Percentiles rank a stretch among this genome's conserved stretches.
phyloP scores from a whole-genome alignment of 2,329 filamentous ascomycete species.

The Nannizziopsis barbatae region DNA sequence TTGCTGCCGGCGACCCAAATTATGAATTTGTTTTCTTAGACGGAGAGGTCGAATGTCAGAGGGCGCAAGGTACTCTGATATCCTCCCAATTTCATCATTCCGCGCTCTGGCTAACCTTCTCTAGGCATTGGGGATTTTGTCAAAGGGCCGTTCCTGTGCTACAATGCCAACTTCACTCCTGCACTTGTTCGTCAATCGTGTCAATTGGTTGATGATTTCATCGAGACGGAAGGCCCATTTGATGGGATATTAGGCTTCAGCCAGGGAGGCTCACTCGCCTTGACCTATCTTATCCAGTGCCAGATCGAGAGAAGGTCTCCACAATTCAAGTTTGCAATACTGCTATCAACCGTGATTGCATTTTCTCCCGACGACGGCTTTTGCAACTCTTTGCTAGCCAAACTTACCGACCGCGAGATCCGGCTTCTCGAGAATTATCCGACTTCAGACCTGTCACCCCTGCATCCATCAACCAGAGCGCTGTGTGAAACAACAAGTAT shows the following conservation, averaged over 20 bases:
- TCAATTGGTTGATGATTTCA: background rate
- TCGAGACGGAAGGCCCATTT: conserved; percentile 49
- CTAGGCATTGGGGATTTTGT: background rate
- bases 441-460: background rate
- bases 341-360: conserved; percentile 1
- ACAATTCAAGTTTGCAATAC: conserved; percentile 3
- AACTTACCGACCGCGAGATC: background rate
- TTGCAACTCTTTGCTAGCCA: background rate
- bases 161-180: background rate
- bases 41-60: conserved; percentile 2
- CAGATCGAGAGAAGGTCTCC: background rate
- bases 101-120: background rate
- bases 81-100: background rate
- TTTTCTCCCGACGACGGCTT: conserved; percentile 8
- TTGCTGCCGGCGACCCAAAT: background rate
- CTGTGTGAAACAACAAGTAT: background rate
- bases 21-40: conserved; percentile 4
- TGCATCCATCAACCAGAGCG: conserved; percentile 5
- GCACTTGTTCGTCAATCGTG: background rate
- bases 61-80: background rate
- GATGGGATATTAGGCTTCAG: conserved; percentile 73
- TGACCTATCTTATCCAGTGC: background rate
- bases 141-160: background rate
- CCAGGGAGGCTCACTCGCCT: conserved; percentile 61
- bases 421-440: background rate